Evolutionary conservation across 371 early-diverging fungal species (phyloP).

Genomic region (Phascolomyces articulosus): DNA sequence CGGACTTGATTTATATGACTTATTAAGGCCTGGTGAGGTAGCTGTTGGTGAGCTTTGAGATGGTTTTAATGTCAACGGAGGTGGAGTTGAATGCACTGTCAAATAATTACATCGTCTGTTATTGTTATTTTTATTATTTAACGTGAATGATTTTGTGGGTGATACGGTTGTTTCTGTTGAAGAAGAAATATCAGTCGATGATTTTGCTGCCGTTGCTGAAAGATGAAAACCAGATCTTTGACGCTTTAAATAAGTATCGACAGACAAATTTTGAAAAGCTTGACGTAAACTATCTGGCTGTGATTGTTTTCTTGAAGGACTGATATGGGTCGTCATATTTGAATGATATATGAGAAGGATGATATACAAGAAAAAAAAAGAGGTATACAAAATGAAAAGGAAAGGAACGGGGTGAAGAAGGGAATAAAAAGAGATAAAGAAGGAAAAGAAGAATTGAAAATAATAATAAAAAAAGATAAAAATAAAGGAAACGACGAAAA

Average conservation of each 20-base stretch:
- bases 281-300: conserved; percentile 3
- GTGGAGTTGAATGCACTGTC: conserved; percentile 14
- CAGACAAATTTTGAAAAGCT: conserved; percentile 10
- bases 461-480: too few species aligned
- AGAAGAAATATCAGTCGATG: not conserved
- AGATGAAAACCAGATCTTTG: conserved; percentile 6
- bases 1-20: conserved; percentile 1
- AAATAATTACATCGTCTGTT: conserved; percentile 4
- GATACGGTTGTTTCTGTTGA: not conserved
- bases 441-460: too few species aligned
- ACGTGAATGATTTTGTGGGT: not conserved
- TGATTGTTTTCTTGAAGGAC: conserved; percentile 1
- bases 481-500: too few species aligned
- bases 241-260: conserved; percentile 6
- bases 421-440: too few species aligned
- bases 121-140: not conserved
- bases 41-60: conserved; percentile 15
- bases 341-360: not conserved
- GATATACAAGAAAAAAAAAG: conserved; percentile 1
- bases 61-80: conserved; percentile 10
- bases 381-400: not conserved
- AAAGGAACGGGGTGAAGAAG: not conserved
- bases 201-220: not conserved
- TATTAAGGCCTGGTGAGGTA: not conserved
- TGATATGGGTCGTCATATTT: conserved; percentile 6